phyloP scores from a whole-genome alignment of 225 moss, liverwort and hornwort species.

The Climacium dendroides region DNA sequence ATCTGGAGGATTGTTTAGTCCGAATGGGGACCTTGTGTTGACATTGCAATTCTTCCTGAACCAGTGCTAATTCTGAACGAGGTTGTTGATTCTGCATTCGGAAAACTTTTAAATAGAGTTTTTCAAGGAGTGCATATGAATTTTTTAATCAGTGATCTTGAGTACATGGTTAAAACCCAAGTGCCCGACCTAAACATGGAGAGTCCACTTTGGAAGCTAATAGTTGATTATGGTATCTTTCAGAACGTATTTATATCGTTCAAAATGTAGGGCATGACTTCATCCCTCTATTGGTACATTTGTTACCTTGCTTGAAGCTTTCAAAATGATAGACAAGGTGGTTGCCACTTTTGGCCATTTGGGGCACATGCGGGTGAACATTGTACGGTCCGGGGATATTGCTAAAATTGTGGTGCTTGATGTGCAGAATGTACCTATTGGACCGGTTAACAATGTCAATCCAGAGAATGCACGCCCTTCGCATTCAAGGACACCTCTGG shows the following conservation, averaged over 20 bases:
- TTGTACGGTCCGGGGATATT: background rate
- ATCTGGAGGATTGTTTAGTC: background rate
- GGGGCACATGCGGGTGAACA: background rate
- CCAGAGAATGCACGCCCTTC: constrained; percentile 32
- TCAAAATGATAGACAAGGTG: background rate
- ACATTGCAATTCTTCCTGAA: background rate
- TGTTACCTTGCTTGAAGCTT: background rate
- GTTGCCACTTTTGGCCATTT: background rate
- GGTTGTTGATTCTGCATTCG: background rate
- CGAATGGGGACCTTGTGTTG: background rate
- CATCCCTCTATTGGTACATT: too few species aligned
- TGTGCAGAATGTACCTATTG: constrained; percentile 36
- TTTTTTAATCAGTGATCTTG: background rate
- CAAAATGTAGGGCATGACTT: background rate
- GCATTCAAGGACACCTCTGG: constrained; percentile 63
- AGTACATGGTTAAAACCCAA: background rate
- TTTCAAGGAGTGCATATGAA: background rate
- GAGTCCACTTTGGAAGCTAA: background rate
- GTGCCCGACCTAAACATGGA: background rate
- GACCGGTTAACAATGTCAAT: constrained; percentile 26
- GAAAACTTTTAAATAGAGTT: background rate
- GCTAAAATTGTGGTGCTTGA: background rate
- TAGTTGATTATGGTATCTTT: too few species aligned
- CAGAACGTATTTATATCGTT: background rate
- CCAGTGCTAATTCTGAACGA: background rate